These are phyloP conservation scores for Patellifolia procumbens DNA, from an alignment of 179 eudicot genomes.

Conservation along the genomic window DNA sequence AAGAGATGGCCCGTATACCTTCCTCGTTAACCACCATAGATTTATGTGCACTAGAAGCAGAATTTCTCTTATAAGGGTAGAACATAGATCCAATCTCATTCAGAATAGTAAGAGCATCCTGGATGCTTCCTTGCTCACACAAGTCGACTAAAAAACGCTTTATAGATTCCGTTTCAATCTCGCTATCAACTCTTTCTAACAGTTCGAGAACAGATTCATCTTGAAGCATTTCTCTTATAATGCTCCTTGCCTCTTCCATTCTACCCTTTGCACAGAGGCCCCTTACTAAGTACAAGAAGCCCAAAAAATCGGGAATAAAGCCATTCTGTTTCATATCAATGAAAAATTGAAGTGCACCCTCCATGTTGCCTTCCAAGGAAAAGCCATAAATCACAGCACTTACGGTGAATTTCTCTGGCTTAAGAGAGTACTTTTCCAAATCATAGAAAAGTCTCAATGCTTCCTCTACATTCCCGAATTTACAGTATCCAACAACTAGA, in stretches of 20 bases:
- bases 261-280: constrained; percentile 86
- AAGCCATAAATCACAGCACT: constrained; percentile 64
- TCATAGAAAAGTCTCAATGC: constrained; percentile 60
- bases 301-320: constrained; percentile 71
- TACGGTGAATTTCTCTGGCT: constrained; percentile 76
- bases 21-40: constrained; percentile 18
- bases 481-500: constrained; percentile 67
- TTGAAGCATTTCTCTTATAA: constrained; percentile 82
- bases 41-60: constrained; percentile 25
- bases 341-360: constrained; percentile 67
- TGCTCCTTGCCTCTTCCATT: constrained; percentile 85
- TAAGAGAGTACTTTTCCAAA: constrained; percentile 46
- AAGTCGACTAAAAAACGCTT: constrained; percentile 50
- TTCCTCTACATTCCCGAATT: constrained; percentile 57
- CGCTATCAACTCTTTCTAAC: constrained; percentile 49
- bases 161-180: constrained; percentile 58
- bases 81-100: constrained; percentile 66
- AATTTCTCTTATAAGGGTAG: constrained; percentile 47
- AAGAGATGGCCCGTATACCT: constrained; percentile 6
- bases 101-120: constrained; percentile 64
- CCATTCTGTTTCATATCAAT: constrained; percentile 50
- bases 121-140: constrained; percentile 77
- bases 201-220: constrained; percentile 49
- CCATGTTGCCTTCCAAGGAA: constrained; percentile 73
- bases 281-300: constrained; percentile 65